Base-by-base conservation (phyloP, 345 rosid species). In the Aethionema arabicum region DNA sequence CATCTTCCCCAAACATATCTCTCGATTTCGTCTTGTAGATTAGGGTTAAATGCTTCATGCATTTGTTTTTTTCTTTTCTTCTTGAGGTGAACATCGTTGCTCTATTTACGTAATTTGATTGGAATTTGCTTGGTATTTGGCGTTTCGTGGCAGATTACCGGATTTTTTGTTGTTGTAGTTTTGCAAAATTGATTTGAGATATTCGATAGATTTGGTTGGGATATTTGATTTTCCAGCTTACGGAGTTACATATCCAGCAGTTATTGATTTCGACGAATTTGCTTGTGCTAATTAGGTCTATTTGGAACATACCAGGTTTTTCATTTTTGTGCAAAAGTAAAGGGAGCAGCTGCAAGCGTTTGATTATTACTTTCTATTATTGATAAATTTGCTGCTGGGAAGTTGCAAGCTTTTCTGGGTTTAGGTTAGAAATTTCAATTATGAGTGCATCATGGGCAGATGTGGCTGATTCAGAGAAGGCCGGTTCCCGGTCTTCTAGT, bases 391-490 rank as follows among this genome's bases (percentile, higher is more conserved):
- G 21, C 43, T 42, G 5, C 29, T 32, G 55, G 58, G 27, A 49
- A 60, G 46, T 58, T 60, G 44, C 44, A 63, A 70, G 32, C 36
- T 37, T 40, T 8, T 54, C 16, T 66, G 46, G 72, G 16, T 45
- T 65, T 66, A 47, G 54, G 58, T 72, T 15, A 64, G 58, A 73
- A 72, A 72, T 61, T 76, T 75, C 75, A 59, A 43, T 10, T 13
- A 76, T 78, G 88, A 84, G 74, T 80, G 74, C 81, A 72, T 87
- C 97, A 81, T 93, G 99, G 99, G 99, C 99, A 30, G 99, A 93
- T 80, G 97, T 82, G 72, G 91, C 91, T 55, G 87, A 83, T 72
- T 80, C 95, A 68, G 98, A 91, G 78, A 85, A 83, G 72, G 83
- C 74, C 33, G 68, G 67, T 40, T 50, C 78, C 40, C 82, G 59